Percentiles rank a stretch among this genome's conserved stretches.
Evolutionary conservation across 306 rosid species (phyloP).

Genomic region (Prunus mume): DNA sequence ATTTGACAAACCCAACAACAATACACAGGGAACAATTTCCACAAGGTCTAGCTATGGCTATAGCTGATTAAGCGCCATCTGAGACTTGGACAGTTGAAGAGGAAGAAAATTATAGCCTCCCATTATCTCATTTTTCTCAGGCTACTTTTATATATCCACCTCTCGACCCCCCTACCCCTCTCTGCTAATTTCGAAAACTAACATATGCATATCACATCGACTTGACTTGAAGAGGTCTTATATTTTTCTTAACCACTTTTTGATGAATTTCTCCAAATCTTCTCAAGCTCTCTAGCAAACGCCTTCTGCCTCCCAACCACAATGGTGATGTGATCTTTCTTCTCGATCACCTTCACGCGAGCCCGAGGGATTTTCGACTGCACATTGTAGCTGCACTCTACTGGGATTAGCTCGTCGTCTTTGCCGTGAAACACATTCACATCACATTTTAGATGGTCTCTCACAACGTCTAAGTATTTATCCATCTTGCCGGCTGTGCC

Average conservation of each 20-base stretch:
- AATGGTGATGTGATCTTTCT: slow-evolving; percentile 84
- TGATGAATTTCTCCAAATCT: slow-evolving; percentile 64
- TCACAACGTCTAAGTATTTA: slow-evolving; percentile 45
- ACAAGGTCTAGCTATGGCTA: not conserved
- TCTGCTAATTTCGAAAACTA: not conserved
- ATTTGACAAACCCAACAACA: not conserved
- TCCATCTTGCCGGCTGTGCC: slow-evolving; percentile 76
- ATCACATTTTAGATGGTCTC: slow-evolving; percentile 49
- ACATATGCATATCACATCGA: not conserved
- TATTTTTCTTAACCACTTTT: not conserved
- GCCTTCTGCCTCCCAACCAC: slow-evolving; percentile 77
- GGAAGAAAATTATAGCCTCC: slow-evolving; percentile 1
- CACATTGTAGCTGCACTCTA: slow-evolving; percentile 70
- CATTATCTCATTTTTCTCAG: not conserved
- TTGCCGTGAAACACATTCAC: slow-evolving; percentile 74
- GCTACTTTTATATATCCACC: not conserved
- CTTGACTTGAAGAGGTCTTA: not conserved
- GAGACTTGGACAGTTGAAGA: slow-evolving; percentile 4
- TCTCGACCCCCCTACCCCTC: not conserved
- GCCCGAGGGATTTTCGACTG: slow-evolving; percentile 64
- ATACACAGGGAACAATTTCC: not conserved
- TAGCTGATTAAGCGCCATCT: not conserved
- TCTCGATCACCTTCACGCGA: slow-evolving; percentile 52
- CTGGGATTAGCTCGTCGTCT: slow-evolving; percentile 74
- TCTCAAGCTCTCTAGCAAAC: slow-evolving; percentile 77